phyloP scores from a whole-genome alignment of 2,329 filamentous ascomycete genomes.

The Diaporthe citri region DNA sequence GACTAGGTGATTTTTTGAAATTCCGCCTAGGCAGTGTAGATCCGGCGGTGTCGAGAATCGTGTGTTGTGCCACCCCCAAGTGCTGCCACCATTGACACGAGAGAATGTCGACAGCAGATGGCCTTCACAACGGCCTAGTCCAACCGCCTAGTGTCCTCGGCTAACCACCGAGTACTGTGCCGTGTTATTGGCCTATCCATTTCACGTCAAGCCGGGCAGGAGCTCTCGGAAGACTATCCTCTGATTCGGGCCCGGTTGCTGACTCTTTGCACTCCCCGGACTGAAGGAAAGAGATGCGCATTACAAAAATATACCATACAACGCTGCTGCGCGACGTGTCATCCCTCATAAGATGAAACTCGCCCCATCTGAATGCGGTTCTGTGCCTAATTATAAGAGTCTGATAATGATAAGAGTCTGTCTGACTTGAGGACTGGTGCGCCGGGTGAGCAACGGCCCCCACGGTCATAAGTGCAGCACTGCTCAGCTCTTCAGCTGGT shows the following conservation, averaged over 20 bases:
- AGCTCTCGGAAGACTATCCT: background rate
- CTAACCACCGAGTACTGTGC: background rate
- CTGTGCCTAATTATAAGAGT: slow-evolving; percentile 29
- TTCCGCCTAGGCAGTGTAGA: slow-evolving; percentile 20
- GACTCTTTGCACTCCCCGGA: background rate
- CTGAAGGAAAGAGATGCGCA: background rate
- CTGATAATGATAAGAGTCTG: slow-evolving; percentile 8
- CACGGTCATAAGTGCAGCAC: background rate
- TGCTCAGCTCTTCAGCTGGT: slow-evolving; percentile 19
- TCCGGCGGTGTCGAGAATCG: background rate
- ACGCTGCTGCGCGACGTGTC: background rate
- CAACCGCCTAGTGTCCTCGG: background rate
- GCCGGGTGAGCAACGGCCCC: slow-evolving; percentile 1
- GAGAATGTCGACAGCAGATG: background rate
- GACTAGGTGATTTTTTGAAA: background rate
- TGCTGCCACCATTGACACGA: slow-evolving; percentile 15
- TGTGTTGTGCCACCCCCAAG: slow-evolving; percentile 21
- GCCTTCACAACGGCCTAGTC: background rate
- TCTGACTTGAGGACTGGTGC: background rate
- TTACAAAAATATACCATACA: slow-evolving; percentile 1
- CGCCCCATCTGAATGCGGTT: background rate
- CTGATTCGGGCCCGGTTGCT: background rate
- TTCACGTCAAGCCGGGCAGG: no score
- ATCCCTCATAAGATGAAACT: slow-evolving; percentile 13
- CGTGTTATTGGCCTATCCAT: background rate